Percentiles rank a stretch among this genome's conserved stretches.
These are phyloP conservation scores for Ophiostoma ulmi DNA, from an alignment of 2,329 filamentous ascomycete genomes.

Conservation along the genomic window DNA sequence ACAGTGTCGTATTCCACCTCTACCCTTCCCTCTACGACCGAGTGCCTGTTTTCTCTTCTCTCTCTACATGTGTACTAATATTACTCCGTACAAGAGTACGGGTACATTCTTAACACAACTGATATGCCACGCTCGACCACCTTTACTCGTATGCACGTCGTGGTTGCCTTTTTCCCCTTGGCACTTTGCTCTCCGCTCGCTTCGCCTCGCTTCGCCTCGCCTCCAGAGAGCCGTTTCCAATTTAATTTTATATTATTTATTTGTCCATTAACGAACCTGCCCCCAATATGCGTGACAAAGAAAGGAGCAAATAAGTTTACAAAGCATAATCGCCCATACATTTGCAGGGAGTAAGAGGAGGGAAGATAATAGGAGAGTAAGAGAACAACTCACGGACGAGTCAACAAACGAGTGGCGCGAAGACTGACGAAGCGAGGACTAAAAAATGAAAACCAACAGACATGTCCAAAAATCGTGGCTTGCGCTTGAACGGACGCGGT, in stretches of 20 bases:
- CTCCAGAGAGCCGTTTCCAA: slow-evolving; percentile 6
- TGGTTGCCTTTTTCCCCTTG: slow-evolving; percentile 8
- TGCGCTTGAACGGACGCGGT: slow-evolving; percentile 1
- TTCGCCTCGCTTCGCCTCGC: slow-evolving; percentile 14
- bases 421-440: not conserved
- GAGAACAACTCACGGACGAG: too few species aligned
- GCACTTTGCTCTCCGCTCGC: slow-evolving; percentile 5
- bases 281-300: not conserved
- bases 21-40: not conserved
- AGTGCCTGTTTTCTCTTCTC: slow-evolving; percentile 2
- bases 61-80: not conserved
- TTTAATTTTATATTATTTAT: not conserved
- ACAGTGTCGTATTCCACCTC: slow-evolving; percentile 5
- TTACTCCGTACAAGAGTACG: not conserved
- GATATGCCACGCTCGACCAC: slow-evolving; percentile 1
- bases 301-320: not conserved
- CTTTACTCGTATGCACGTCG: not conserved
- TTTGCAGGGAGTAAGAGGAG: too few species aligned
- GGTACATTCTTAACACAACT: not conserved
- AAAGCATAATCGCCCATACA: too few species aligned
- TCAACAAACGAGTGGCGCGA: too few species aligned
- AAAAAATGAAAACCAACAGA: not conserved
- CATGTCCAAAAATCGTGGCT: not conserved
- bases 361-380: too few species aligned
- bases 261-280: not conserved